These are phyloP conservation scores for Porcisia deanei DNA, from an alignment of 208 protist genomes.

Conservation along the genomic window DNA sequence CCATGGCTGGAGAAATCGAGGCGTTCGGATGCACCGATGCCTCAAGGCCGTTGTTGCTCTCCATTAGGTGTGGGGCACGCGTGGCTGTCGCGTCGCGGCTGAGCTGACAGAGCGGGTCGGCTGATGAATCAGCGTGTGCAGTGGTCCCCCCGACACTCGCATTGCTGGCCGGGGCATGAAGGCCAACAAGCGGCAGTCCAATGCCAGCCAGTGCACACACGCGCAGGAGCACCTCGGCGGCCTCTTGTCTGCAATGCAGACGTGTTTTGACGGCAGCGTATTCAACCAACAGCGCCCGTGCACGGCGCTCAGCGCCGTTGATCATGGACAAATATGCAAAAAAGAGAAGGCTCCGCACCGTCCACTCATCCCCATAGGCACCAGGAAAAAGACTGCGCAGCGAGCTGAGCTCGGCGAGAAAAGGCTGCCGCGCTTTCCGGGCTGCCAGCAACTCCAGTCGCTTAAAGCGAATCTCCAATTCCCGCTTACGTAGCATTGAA, in stretches of 20 bases:
- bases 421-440: constrained; percentile 29
- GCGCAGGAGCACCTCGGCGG: constrained; percentile 33
- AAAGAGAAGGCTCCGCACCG: constrained; percentile 42
- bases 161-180: constrained; percentile 7
- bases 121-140: not conserved
- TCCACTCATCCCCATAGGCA: constrained; percentile 30
- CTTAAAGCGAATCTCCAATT: constrained; percentile 67
- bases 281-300: constrained; percentile 50
- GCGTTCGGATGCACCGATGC: not conserved
- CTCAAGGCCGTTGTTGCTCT: not conserved
- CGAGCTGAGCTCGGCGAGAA: constrained; percentile 36
- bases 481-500: constrained; percentile 43
- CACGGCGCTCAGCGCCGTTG: constrained; percentile 58
- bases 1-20: constrained; percentile 2
- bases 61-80: not conserved
- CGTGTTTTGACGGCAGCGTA: constrained; percentile 33
- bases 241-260: constrained; percentile 19
- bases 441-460: constrained; percentile 26
- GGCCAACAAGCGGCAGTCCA: constrained; percentile 26
- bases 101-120: constrained; percentile 34
- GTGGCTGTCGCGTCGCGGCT: constrained; percentile 11
- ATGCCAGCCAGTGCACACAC: constrained; percentile 40
- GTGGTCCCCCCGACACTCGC: not conserved
- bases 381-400: constrained; percentile 30
- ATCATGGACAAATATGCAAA: constrained; percentile 50